phyloP scores from a whole-genome alignment of 306 rosid species.

The Vigna hirtella region DNA sequence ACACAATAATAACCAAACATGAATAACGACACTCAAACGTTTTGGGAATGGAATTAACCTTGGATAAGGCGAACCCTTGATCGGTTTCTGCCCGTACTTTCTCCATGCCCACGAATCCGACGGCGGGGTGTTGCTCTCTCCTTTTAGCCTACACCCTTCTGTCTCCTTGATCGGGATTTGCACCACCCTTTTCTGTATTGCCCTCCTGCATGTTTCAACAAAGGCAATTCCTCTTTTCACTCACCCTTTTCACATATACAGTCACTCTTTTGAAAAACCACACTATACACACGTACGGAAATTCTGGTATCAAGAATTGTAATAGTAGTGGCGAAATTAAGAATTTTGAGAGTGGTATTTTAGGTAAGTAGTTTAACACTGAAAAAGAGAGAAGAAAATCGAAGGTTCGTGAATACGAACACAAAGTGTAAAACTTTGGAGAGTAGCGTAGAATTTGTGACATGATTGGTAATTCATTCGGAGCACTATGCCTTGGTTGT shows the following conservation, averaged over 20 bases:
- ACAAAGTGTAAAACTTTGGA: not conserved
- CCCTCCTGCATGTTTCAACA: conserved; percentile 50
- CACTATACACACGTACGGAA: not conserved
- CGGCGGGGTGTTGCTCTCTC: conserved; percentile 76
- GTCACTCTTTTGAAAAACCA: not conserved
- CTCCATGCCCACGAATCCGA: conserved; percentile 99
- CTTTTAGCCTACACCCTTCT: conserved; percentile 68
- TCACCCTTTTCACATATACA: not conserved
- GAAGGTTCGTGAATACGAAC: not conserved
- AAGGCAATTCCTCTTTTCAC: not conserved
- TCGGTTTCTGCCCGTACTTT: conserved; percentile 97
- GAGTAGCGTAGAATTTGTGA: not conserved
- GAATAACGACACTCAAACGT: not conserved
- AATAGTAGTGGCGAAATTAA: no score
- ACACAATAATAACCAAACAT: not conserved
- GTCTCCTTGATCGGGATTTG: conserved; percentile 74
- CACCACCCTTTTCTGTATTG: conserved; percentile 76
- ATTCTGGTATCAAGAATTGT: no score
- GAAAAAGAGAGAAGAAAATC: not conserved
- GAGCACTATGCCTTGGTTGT: not conserved
- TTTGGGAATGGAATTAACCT: conserved; percentile 52
- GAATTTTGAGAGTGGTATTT: not conserved
- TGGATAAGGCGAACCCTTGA: conserved; percentile 98
- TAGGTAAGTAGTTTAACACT: not conserved
- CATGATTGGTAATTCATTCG: not conserved